A percentile compares a stretch with the other conserved stretches of the same genome.
Evolutionary conservation across 192 early-diverging fungal genomes (phyloP).

Genomic region (Coemansia sp.): DNA sequence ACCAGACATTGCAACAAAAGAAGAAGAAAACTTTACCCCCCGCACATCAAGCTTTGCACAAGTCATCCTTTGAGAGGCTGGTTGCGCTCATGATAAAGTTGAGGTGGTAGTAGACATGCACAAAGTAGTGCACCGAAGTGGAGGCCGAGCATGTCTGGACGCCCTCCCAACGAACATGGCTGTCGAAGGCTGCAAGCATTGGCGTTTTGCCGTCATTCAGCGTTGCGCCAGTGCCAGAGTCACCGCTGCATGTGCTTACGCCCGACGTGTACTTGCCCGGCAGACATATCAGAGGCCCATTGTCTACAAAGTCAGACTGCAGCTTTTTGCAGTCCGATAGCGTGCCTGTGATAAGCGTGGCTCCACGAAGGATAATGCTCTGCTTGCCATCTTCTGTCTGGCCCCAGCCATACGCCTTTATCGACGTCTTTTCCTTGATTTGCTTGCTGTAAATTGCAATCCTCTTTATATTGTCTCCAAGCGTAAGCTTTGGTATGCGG

Average conservation of each 20-base stretch:
- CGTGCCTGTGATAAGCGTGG: background rate
- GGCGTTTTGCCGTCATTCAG: background rate
- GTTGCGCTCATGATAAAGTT: background rate
- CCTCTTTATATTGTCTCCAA: background rate
- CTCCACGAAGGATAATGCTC: background rate
- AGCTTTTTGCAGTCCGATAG: background rate
- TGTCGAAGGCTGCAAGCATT: conserved; percentile 1
- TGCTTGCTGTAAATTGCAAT: background rate
- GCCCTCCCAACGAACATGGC: conserved; percentile 1
- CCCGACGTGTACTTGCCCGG: background rate
- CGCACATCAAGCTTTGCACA: background rate
- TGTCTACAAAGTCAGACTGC: background rate
- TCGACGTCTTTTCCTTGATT: background rate
- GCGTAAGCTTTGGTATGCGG: background rate
- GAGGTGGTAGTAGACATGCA: background rate
- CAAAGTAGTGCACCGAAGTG: conserved; percentile 1
- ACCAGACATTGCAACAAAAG: no score
- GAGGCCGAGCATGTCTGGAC: background rate
- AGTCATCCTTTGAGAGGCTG: background rate
- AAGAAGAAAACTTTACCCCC: no score
- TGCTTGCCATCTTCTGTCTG: background rate
- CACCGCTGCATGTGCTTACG: background rate
- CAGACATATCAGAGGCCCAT: background rate
- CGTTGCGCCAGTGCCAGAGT: background rate
- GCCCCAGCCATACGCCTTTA: background rate